A percentile compares a stretch with the other conserved stretches of the same genome.
These are phyloP conservation scores for Rhododendron kiyosumense DNA, from an alignment of 148 eudicot species.

Conservation along the genomic window DNA sequence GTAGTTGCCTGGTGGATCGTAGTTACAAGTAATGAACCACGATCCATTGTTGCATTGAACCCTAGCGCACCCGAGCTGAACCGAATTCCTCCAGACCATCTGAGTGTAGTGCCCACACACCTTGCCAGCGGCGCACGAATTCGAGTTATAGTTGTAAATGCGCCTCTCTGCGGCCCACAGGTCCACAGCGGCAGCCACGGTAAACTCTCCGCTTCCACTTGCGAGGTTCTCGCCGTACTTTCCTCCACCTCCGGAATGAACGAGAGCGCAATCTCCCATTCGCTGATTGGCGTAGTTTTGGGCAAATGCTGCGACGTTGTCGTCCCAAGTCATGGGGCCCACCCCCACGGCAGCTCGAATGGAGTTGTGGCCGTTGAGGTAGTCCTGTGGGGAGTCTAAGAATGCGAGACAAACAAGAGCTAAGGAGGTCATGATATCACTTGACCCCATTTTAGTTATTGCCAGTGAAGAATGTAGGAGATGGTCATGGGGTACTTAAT, in stretches of 20 bases:
- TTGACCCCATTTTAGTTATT: too few species aligned
- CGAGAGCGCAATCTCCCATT: constrained; percentile 9
- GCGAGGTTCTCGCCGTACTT: constrained; percentile 32
- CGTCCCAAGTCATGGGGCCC: constrained; percentile 20
- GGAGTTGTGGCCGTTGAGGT: background rate
- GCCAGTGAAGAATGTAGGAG: too few species aligned
- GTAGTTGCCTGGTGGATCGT: constrained; percentile 17
- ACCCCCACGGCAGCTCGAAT: background rate
- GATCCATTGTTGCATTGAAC: constrained; percentile 2
- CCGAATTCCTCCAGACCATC: constrained; percentile 18
- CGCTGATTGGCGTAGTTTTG: constrained; percentile 12
- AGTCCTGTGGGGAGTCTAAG: background rate
- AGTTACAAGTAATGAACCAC: constrained; percentile 17
- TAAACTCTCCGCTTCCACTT: constrained; percentile 15
- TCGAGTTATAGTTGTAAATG: constrained; percentile 7
- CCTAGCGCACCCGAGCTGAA: constrained; percentile 16
- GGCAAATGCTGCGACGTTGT: constrained; percentile 17
- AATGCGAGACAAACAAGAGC: too few species aligned
- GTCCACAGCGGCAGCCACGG: constrained; percentile 9
- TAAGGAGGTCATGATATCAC: too few species aligned
- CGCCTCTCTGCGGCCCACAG: constrained; percentile 22
- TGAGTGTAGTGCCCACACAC: constrained; percentile 20
- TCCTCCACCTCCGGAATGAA: background rate
- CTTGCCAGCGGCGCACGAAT: constrained; percentile 2
- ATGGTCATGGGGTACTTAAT: background rate